Base-by-base conservation (phyloP, 208 protist species). In the Trypanosoma platydactyli region DNA sequence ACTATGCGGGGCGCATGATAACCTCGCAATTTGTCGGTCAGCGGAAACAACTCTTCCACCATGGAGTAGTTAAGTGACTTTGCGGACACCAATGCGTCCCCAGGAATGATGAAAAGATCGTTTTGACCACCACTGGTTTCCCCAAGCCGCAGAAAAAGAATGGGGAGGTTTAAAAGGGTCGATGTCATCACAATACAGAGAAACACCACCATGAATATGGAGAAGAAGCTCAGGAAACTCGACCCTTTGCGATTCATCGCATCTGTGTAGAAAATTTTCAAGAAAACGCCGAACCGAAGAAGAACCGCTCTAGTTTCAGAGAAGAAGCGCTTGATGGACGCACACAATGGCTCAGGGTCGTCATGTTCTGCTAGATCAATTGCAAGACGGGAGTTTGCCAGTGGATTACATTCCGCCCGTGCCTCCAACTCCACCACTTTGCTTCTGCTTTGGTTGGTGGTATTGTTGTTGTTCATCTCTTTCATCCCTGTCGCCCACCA, bases 91-190 rank as follows among this genome's bases (percentile, higher is more conserved):
- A 81, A 68, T 29, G 76, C 24, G 16, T 69, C 78, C 13, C 82
- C 84, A 33, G 87, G 56, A 3, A 15, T 51, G 25, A 94, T 38
- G 5, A 68, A 24, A 22, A 94, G 33, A 62, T 94, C 89, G 6
- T 77, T 62, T 24, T 80, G 25, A 6, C 82, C 85, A 7, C 68
- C 46, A 4, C 59, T 51, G 13, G 52, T 33, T 56, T 94, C 81
- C 1, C 70, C 84, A 15, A 94, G 74, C 0, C 77, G 66, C 40
- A 94, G 59, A 62, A 91, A 89, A 1, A 94, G 67, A 45, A 86
- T 57, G 1, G 85, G 76, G 11, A 94, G 53, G 49, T 79, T 86
- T 41, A 76, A 79, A 18, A 94, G 68, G 6, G 81, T 60, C 27
- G 89, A 87, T 29, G 91, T 13, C 54, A 91, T 66, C 1, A 86